phyloP scores from a whole-genome alignment of 345 rosid species.

The Brassica juncea region DNA sequence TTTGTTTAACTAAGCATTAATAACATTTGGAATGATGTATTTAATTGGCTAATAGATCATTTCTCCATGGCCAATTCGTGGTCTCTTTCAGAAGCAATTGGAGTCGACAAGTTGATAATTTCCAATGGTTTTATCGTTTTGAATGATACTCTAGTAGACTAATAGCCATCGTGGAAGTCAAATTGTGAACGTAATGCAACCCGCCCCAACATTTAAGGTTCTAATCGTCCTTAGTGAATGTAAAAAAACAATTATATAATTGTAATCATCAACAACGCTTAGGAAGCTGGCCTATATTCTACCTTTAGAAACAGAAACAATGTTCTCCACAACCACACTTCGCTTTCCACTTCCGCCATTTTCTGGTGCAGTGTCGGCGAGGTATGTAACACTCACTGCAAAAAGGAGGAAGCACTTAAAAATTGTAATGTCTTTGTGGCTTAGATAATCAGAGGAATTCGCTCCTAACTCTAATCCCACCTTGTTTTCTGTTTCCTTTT shows the following conservation, averaged over 20 bases:
- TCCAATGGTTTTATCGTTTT: background rate
- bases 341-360: background rate
- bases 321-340: background rate
- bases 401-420: no score
- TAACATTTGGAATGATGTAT: slow-evolving; percentile 12
- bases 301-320: background rate
- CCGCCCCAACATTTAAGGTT: background rate
- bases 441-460: no score
- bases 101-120: slow-evolving; percentile 13
- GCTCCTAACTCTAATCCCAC: background rate
- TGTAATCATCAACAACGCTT: background rate
- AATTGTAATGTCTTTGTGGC: no score
- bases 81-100: slow-evolving; percentile 5
- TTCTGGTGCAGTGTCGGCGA: background rate
- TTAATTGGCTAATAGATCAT: slow-evolving; percentile 6
- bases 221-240: background rate
- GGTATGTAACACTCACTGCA: background rate
- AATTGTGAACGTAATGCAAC: slow-evolving; percentile 18
- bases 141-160: background rate
- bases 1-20: slow-evolving; percentile 22
- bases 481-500: no score
- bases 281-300: background rate
- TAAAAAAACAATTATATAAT: background rate
- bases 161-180: background rate
- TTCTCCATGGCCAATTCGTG: background rate